phyloP scores from a whole-genome alignment of 257 asterid species.

The Jacaranda copaia region DNA sequence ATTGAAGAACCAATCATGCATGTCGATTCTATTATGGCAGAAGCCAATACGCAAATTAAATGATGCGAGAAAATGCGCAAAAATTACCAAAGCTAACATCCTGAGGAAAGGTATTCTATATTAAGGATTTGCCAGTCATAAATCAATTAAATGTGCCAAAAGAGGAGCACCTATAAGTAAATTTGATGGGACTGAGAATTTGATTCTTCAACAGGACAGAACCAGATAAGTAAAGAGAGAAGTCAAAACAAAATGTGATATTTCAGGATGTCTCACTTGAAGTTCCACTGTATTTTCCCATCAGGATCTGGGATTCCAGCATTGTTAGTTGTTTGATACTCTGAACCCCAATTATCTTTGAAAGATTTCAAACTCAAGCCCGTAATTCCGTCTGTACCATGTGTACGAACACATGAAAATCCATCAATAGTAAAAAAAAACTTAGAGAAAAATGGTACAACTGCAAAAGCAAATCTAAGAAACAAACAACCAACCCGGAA shows the following conservation, averaged over 20 bases:
- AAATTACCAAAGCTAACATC: not conserved
- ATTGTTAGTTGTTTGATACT: constrained; percentile 85
- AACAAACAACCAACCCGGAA: constrained; percentile 9
- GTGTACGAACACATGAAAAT: constrained; percentile 42
- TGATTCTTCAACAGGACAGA: constrained; percentile 26
- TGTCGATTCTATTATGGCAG: not conserved
- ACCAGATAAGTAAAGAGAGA: constrained; percentile 10
- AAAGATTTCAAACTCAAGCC: constrained; percentile 88
- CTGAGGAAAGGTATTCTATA: constrained; percentile 23
- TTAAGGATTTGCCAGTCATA: not conserved
- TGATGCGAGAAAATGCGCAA: not conserved
- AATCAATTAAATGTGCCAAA: constrained; percentile 14
- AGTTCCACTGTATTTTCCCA: constrained; percentile 84
- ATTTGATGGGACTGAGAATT: constrained; percentile 22
- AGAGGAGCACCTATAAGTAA: constrained; percentile 14
- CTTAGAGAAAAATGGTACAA: not conserved
- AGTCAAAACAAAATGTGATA: constrained; percentile 32
- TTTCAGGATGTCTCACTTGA: constrained; percentile 71
- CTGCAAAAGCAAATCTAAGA: not conserved
- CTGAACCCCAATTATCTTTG: constrained; percentile 82
- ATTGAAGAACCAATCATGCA: not conserved
- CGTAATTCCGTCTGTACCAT: constrained; percentile 84
- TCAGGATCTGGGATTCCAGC: constrained; percentile 98
- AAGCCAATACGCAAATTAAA: constrained; percentile 14
- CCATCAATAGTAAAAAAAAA: constrained; percentile 32